These are phyloP conservation scores for Tylopilus sp. DNA, from an alignment of 768 basidiomycete species.

Conservation along the genomic window DNA sequence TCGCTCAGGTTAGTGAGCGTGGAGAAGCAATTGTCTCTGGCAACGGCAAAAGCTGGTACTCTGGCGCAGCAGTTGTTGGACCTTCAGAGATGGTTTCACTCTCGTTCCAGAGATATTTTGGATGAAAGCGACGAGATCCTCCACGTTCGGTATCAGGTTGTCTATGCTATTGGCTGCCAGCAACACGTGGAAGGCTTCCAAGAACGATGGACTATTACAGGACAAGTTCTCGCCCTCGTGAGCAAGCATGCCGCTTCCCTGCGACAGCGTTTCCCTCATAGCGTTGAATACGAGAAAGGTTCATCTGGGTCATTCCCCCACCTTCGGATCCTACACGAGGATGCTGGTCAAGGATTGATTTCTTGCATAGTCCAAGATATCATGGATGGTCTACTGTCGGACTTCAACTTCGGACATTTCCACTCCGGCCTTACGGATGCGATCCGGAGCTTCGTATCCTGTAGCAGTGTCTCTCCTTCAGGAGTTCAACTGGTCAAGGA, in stretches of 20 bases:
- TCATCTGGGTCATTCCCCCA: slow-evolving; percentile 17
- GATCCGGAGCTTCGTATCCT: slow-evolving; percentile 23
- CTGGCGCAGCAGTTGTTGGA: slow-evolving; percentile 23
- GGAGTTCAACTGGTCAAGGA: not conserved
- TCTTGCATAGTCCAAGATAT: slow-evolving; percentile 1
- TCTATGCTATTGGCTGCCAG: slow-evolving; percentile 35
- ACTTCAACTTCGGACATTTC: not conserved
- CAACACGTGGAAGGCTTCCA: slow-evolving; percentile 27
- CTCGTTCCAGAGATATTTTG: slow-evolving; percentile 21
- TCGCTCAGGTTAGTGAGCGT: slow-evolving; percentile 49
- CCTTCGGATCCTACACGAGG: slow-evolving; percentile 18
- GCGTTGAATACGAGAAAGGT: not conserved
- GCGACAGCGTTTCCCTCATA: not conserved
- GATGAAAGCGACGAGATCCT: not conserved
- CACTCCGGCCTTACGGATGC: not conserved
- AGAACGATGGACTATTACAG: slow-evolving; percentile 33
- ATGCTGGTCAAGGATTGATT: slow-evolving; percentile 10
- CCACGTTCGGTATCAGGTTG: slow-evolving; percentile 35
- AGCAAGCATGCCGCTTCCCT: slow-evolving; percentile 7
- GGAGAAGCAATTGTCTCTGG: slow-evolving; percentile 29
- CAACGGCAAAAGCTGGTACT: not conserved
- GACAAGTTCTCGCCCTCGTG: slow-evolving; percentile 30
- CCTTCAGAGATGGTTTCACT: slow-evolving; percentile 26
- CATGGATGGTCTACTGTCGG: not conserved
- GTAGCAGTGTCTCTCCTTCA: not conserved